Evolutionary conservation across 2,329 filamentous ascomycete species (phyloP).

Genomic region (Ceratocystis cubensis): DNA sequence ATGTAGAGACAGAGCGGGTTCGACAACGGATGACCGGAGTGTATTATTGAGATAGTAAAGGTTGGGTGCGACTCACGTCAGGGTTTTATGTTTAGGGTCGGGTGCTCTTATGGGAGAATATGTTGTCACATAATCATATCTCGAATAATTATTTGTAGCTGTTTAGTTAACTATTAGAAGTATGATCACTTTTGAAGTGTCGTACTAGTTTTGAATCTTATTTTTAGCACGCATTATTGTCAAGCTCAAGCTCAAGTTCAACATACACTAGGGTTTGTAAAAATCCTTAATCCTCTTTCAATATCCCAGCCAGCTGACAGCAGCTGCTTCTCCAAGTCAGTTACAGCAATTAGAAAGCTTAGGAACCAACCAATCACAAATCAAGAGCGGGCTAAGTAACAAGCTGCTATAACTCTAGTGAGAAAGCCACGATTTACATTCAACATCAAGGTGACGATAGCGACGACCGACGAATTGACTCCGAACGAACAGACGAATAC

Average conservation of each 20-base stretch:
- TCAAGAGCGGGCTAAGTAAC: neutral
- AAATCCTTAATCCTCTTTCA: too few species aligned
- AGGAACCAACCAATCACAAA: neutral
- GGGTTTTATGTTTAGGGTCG: neutral
- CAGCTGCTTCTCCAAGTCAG: neutral
- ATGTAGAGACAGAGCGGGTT: conserved; percentile 37
- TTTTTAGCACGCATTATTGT: too few species aligned
- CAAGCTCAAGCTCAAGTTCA: too few species aligned
- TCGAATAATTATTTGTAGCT: too few species aligned
- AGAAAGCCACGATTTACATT: neutral
- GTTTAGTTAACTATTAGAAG: too few species aligned
- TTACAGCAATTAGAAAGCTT: neutral
- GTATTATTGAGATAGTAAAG: conserved; percentile 11
- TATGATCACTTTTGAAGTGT: too few species aligned
- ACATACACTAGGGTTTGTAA: too few species aligned
- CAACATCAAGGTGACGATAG: neutral
- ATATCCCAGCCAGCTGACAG: neutral
- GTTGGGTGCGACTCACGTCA: neutral
- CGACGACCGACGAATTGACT: too few species aligned
- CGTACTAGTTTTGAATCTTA: too few species aligned
- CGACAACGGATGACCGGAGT: conserved; percentile 26
- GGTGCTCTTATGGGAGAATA: too few species aligned
- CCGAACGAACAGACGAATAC: neutral
- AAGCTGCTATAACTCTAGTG: neutral
- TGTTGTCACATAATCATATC: too few species aligned